Base-by-base conservation (phyloP, 805 yeast species). In the Pichia pseudocactophila region DNA sequence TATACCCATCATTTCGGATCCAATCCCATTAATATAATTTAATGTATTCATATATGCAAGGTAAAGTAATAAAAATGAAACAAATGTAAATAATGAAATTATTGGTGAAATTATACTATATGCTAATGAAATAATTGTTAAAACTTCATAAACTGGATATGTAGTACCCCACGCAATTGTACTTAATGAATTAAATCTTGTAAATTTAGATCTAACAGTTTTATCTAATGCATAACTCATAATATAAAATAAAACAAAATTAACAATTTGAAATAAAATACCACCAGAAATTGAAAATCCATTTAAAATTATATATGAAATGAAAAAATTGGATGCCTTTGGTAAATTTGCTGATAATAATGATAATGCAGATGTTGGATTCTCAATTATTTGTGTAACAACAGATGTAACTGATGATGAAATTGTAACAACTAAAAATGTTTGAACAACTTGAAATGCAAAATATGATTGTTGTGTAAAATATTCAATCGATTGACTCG, bases 31-130 rank as follows among this genome's bases (percentile, higher is more conserved):
- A 22, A 83, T 80, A 63, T 85, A 90, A 22, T 80, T 71, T 52
- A 84, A 66, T 62, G 82, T 88, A 71, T 90, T 81, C 54, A 81
- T 61, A 65, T 76, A 86, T 2, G 95, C 87, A 50, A 89, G 60
- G 68, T 81, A 90, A 20, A 87, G 60, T 46, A 88, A 62, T 39
- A 70, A 64, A 62, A 87, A 89, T 1, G 89, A 83, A 37, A 71
- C 73, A 25, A 78, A 68, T 3, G 88, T 76, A 58, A 92, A 89
- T 17, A 82, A 61, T 49, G 89, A 63, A 48, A 90, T 82, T 54
- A 90, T 64, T 12, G 98, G 97, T 2, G 97, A 76, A 47, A 83
- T 82, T 46, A 83, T 71, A 4, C 83, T 63, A 56, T 80, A 83
- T 0, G 87, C 74, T 47, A 83, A 68, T 4, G 77, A 64, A 45